Conservation (phyloP, 2,329 filamentous ascomycete species). For the Pseudogymnoascus sp. region DNA sequence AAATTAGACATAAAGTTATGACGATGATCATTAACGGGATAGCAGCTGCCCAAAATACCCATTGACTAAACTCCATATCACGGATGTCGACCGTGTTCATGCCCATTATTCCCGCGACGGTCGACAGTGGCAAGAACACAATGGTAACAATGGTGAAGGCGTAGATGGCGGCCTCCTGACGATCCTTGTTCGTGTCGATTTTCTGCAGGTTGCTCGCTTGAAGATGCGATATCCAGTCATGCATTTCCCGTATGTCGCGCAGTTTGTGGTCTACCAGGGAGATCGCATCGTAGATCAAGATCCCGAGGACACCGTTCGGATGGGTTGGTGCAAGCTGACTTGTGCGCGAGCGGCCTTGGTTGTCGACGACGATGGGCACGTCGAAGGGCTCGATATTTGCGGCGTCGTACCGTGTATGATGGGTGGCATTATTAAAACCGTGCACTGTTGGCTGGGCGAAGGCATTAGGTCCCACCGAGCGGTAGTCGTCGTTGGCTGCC, state of each 20-base stretch:
- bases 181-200: constrained; percentile 23
- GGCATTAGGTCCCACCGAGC: neutral
- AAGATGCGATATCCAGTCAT: constrained; percentile 15
- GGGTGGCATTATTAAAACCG: neutral
- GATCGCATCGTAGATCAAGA: constrained; percentile 17
- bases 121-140: constrained; percentile 27
- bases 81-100: constrained; percentile 28
- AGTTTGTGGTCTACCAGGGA: constrained; percentile 16
- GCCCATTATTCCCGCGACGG: constrained; percentile 26
- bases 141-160: constrained; percentile 30
- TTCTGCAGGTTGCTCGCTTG: constrained; percentile 18
- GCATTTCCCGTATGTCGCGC: constrained; percentile 17
- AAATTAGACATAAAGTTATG: constrained; percentile 19
- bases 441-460: neutral
- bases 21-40: constrained; percentile 24
- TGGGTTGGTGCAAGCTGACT: constrained; percentile 9
- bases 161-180: constrained; percentile 25
- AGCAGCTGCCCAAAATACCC: constrained; percentile 27
- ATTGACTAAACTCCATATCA: constrained; percentile 24
- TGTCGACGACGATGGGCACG: neutral
- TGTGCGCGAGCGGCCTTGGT: neutral
- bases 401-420: neutral
- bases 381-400: neutral
- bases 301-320: constrained; percentile 15
- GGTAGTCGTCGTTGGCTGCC: neutral